Percentiles rank a stretch among this genome's conserved stretches.
Conservation (phyloP, 805 yeast genomes). For the Sugiyamaella lignohabitans region DNA sequence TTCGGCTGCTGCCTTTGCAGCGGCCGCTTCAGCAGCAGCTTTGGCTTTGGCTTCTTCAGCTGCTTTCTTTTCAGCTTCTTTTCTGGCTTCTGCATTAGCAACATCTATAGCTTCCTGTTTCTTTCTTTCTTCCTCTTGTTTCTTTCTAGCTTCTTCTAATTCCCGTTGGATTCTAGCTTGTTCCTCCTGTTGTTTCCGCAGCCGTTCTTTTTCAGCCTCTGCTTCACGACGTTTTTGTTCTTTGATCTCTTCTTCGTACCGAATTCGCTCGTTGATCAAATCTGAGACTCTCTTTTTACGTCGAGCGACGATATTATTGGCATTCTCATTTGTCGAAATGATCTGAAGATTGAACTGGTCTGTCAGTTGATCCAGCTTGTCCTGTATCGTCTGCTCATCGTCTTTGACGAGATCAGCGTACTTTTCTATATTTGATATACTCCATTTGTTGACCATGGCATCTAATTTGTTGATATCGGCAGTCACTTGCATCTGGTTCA, state of each 20-base stretch:
- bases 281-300: conserved; percentile 6
- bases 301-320: not conserved
- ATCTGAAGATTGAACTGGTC: not conserved
- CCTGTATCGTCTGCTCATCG: not conserved
- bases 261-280: conserved; percentile 4
- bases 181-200: conserved; percentile 7
- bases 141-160: conserved; percentile 8
- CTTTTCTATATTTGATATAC: not conserved
- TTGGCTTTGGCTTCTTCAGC: conserved; percentile 21
- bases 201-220: conserved; percentile 17
- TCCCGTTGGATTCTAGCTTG: conserved; percentile 8
- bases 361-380: not conserved
- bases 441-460: conserved; percentile 2
- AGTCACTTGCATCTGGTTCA: not conserved
- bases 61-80: conserved; percentile 21
- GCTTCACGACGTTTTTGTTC: conserved; percentile 6
- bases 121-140: conserved; percentile 13
- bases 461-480: not conserved
- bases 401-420: not conserved
- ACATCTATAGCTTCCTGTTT: conserved; percentile 7
- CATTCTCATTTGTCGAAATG: not conserved
- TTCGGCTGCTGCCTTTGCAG: conserved; percentile 23
- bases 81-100: conserved; percentile 20
- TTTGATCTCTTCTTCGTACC: conserved; percentile 8
- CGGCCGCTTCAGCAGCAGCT: conserved; percentile 24